These are phyloP conservation scores for Epichloe gansuensis DNA, from an alignment of 2,329 filamentous ascomycete species.

Conservation along the genomic window DNA sequence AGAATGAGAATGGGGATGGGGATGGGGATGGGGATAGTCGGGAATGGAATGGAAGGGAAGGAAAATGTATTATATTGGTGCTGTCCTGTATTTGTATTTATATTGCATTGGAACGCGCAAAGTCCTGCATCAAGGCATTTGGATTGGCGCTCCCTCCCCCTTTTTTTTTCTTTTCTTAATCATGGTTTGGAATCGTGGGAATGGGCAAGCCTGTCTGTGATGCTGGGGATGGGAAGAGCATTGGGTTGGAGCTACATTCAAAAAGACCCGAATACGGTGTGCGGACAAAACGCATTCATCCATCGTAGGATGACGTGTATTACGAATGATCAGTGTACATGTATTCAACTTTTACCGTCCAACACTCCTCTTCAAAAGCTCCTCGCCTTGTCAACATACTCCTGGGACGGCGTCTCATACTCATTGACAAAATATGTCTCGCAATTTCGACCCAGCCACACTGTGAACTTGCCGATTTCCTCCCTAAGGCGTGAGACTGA, in stretches of 20 bases:
- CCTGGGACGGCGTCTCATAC: constrained; percentile 60
- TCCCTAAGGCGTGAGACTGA: constrained; percentile 80
- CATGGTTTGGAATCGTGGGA: too few species aligned
- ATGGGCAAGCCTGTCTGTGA: too few species aligned
- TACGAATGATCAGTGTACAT: too few species aligned
- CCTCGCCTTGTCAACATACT: constrained; percentile 59
- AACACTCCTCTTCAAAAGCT: constrained; percentile 21
- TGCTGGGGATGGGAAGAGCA: too few species aligned
- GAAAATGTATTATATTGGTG: not conserved
- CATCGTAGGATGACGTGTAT: too few species aligned
- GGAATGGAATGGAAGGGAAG: not conserved
- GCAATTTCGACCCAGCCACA: constrained; percentile 71
- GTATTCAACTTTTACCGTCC: not conserved
- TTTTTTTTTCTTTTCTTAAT: too few species aligned
- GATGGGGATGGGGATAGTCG: too few species aligned
- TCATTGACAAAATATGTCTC: constrained; percentile 64
- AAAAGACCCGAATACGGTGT: too few species aligned
- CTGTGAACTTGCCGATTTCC: constrained; percentile 74
- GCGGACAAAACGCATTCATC: too few species aligned
- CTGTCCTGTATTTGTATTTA: not conserved
- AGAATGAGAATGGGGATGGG: not conserved
- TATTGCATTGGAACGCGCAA: not conserved
- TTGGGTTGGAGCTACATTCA: too few species aligned
- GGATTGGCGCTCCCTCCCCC: not conserved
- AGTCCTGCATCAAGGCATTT: not conserved